Evolutionary conservation across 495 filamentous ascomycete genomes (phyloP), one percentile per base, ranked within the genome.

Genomic region (Bombardia bombarda): DNA sequence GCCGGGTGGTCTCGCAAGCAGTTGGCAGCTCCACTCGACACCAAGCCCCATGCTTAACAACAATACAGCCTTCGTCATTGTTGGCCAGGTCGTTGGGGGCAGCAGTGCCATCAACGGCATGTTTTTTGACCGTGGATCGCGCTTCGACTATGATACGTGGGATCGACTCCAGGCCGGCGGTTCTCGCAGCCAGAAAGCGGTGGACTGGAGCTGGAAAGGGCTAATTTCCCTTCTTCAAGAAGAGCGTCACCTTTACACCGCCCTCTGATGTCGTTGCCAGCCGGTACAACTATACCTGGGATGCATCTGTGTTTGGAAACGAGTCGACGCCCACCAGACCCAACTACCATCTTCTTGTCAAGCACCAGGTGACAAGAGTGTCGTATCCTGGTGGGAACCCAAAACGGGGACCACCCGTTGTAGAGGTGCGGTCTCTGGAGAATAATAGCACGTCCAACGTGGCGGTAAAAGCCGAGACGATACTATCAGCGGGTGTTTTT

Each of bases 301-400:
- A 45, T 25, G n/a, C 16, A 10, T 13, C 33, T 3, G 34, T 14
- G 3, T 45, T 26, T 21, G 42, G 42, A 3, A 19, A 19, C 32
- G 61, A 56, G 48, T 23, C 33, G 18, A 45, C 33, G 14, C 33
- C 33, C 7, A 47, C 32, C 17, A 43, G 65, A 25, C 43, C 53
- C 10, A 66, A 68, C 30, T 55, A 61, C 39, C 53, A 68, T 13
- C 52, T 68, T 0, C 40, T 68, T 21, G 44, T 52, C 19, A 43
- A 41, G 26, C 55, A 58, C 22, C 51, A 58, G 38, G 55, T 58
- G 13, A 39, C 37, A 5, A 36, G 51, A 0, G 45, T 58, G 3
- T 19, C 52, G 14, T 58, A 47, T 19, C 43, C 43, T 3, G 23
- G 38, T 7, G 40, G 38, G 1, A 28, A 50, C 16, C 13, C 32